Conservation (phyloP, 176 grass and related monocot species). For the Echinochloa phyllopogon region DNA sequence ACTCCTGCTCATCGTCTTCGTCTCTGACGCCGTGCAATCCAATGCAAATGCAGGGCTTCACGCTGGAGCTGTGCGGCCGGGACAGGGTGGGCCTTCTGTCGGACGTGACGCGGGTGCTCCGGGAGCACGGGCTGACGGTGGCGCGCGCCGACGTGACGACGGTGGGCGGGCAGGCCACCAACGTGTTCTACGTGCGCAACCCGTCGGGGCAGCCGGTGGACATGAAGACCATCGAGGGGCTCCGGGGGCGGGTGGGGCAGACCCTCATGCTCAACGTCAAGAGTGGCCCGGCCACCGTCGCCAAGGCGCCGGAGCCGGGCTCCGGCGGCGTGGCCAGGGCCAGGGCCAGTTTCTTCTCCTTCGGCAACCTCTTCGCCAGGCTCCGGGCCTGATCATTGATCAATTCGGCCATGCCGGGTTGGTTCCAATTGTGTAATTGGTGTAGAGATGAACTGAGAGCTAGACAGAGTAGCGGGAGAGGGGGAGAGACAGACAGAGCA, state of each 20-base stretch:
- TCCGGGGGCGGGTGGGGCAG: slow-evolving; percentile 75
- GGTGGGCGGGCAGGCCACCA: slow-evolving; percentile 65
- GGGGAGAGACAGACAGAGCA: not conserved
- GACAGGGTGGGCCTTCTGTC: slow-evolving; percentile 89
- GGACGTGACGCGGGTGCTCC: slow-evolving; percentile 74
- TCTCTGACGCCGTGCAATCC: too few relatives aligned
- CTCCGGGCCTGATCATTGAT: slow-evolving; percentile 49
- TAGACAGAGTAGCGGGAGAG: slow-evolving; percentile 24
- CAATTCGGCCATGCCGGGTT: not conserved
- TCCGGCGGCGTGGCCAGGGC: slow-evolving; percentile 39
- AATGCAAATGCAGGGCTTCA: slow-evolving; percentile 62
- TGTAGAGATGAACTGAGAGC: not conserved
- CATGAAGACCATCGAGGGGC: slow-evolving; percentile 78
- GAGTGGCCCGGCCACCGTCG: slow-evolving; percentile 49
- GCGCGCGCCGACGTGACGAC: slow-evolving; percentile 75
- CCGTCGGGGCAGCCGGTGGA: slow-evolving; percentile 74
- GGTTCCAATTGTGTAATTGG: not conserved
- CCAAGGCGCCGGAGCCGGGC: slow-evolving; percentile 36
- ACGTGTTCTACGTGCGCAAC: slow-evolving; percentile 75
- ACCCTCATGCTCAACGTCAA: slow-evolving; percentile 92
- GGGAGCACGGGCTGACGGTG: slow-evolving; percentile 76
- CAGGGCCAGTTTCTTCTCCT: slow-evolving; percentile 81
- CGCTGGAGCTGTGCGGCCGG: slow-evolving; percentile 84
- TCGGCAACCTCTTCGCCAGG: slow-evolving; percentile 76
- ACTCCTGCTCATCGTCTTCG: too few relatives aligned